phyloP scores from a whole-genome alignment of 257 asterid genomes.

The Gynochthodes officinalis region DNA sequence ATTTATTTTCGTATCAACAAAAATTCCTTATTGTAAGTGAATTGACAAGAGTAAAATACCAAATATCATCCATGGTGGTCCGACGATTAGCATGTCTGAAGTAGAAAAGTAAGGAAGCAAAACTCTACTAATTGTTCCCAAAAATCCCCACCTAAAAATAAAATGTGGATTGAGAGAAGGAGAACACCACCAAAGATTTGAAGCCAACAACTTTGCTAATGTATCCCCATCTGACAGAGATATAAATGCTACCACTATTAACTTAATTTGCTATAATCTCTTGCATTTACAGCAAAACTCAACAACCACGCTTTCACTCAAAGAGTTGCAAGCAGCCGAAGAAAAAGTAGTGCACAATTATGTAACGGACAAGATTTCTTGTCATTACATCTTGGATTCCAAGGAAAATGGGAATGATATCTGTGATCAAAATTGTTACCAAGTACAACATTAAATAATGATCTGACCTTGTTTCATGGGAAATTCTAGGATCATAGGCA shows the following conservation, averaged over 20 bases:
- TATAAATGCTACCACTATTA: no score
- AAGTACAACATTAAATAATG: no score
- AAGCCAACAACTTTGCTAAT: not conserved
- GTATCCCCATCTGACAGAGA: not conserved
- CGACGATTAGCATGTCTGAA: no score
- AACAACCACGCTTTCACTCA: not conserved
- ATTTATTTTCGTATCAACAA: no score
- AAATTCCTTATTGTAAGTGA: no score
- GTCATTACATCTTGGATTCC: not conserved
- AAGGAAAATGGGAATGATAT: not conserved
- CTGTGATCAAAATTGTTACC: no score
- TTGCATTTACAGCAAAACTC: not conserved
- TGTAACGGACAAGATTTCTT: not conserved
- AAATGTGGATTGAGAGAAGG: not conserved
- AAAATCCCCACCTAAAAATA: not conserved
- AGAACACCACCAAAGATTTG: not conserved
- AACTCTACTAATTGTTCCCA: not conserved
- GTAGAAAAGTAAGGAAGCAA: no score
- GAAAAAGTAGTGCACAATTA: not conserved
- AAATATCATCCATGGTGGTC: no score
- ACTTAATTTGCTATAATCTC: not conserved
- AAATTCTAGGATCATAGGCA: not conserved
- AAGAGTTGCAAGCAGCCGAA: not conserved
- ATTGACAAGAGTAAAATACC: no score
- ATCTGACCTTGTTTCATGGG: not conserved